These are phyloP conservation scores for Backusella tarrabulga DNA, from an alignment of 192 early-diverging fungal genomes.

Conservation along the genomic window DNA sequence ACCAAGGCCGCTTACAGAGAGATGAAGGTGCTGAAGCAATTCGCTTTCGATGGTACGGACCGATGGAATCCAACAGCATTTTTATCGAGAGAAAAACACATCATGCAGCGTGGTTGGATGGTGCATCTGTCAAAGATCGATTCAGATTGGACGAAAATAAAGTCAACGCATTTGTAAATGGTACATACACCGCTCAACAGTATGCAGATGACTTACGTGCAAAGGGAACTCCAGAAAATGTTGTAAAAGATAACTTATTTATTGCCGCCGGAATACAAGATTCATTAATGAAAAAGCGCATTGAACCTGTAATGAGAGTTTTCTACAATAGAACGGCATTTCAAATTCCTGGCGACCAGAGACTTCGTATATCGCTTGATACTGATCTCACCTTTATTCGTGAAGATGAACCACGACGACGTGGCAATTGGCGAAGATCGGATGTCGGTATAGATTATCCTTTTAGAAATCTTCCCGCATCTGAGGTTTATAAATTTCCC, in stretches of 20 bases:
- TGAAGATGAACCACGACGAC: conserved; percentile 82
- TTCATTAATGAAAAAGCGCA: conserved; percentile 54
- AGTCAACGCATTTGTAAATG: conserved; percentile 82
- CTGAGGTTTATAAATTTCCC: conserved; percentile 68
- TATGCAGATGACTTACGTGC: not conserved
- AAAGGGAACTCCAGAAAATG: conserved; percentile 6
- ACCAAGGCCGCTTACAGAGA: conserved; percentile 83
- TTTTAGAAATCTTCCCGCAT: conserved; percentile 75
- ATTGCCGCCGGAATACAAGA: conserved; percentile 46
- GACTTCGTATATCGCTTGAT: conserved; percentile 92
- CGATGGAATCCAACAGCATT: conserved; percentile 17
- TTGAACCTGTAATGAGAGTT: conserved; percentile 73
- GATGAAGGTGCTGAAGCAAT: conserved; percentile 90
- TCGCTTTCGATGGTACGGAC: conserved; percentile 94
- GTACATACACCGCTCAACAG: conserved; percentile 55
- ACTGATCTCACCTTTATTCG: conserved; percentile 95
- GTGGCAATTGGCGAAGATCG: conserved; percentile 87
- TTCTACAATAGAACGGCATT: conserved; percentile 98
- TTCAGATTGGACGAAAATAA: conserved; percentile 91
- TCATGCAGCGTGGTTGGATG: conserved; percentile 62
- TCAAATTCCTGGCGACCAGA: conserved; percentile 94
- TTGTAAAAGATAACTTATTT: conserved; percentile 40
- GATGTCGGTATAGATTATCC: conserved; percentile 80
- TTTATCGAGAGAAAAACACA: conserved; percentile 37
- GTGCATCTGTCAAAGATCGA: conserved; percentile 89